Evolutionary conservation across 73 alveolate species (phyloP), one percentile per base, ranked within the genome.

Genomic region (Paramecium biaurelia): DNA sequence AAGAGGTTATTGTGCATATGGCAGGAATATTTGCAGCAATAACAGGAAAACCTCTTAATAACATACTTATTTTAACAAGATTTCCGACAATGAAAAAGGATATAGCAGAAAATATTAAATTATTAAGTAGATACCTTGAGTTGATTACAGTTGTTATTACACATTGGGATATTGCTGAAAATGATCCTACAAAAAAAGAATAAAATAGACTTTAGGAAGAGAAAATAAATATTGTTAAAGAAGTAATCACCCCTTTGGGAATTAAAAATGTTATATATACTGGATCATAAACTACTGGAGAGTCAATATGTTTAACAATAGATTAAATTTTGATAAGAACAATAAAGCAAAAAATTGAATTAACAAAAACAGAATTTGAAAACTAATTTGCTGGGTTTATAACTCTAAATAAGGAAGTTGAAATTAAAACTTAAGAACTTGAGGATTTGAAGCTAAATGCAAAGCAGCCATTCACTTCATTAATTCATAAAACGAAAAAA

Each of bases 91-190:
- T 85, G 93, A 45, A 38, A 56, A 32, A 85, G 23, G 68, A 37
- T 38, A 35, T 85, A 30, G 21, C 38, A 30, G 85, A 85, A 85
- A 24, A 9, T 38, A 21, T 85, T 5, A 41, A 45, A 23, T 26
- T 67, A 26, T 26, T 85, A 14, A 11, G 45, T 20, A 70, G 85
- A 30, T 85, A 42, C 37, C 37, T 20, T 0, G 38, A 85, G 37
- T 18, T 85, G 45, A 58, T 85, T 7, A 58, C 86, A 0, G 41
- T 85, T 14, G 41, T 85, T 10, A 49, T 85, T 7, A 85, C 93
- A n/a, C 63, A 58, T 57, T 85, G 93, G 93, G 93, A 85, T 59
- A 58, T 2, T 57, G 59, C 59, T 30, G 86, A 58, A 32, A 58
- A 58, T 32, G 63, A 49, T n/a, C 26, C 63, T 4, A 0, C 15